These are phyloP conservation scores for Colletotrichum agaves DNA, from an alignment of 2,329 filamentous ascomycete genomes.

Conservation along the genomic window DNA sequence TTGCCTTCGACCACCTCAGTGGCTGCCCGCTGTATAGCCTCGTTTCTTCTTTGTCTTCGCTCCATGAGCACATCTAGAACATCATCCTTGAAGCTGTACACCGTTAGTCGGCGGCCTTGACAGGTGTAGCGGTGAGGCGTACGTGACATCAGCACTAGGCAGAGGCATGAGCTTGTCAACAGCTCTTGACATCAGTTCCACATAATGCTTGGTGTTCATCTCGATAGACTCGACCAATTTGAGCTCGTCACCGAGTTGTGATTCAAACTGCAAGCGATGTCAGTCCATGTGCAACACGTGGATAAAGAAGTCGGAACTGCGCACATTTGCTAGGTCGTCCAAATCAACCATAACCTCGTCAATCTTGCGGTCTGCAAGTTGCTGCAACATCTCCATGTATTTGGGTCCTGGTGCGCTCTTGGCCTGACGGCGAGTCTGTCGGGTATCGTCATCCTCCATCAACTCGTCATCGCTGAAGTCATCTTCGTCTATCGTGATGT, in stretches of 20 bases:
- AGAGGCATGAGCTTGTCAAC: slow-evolving; percentile 88
- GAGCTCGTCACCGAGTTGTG: slow-evolving; percentile 72
- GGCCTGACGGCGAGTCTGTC: slow-evolving; percentile 54
- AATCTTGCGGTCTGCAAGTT: slow-evolving; percentile 82
- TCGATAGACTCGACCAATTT: slow-evolving; percentile 87
- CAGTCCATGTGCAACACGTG: slow-evolving; percentile 73
- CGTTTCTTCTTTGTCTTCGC: slow-evolving; percentile 87
- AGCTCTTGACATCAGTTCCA: slow-evolving; percentile 89
- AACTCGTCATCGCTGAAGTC: slow-evolving; percentile 90
- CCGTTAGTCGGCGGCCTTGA: slow-evolving; percentile 1
- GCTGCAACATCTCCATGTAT: slow-evolving; percentile 88
- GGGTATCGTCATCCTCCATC: slow-evolving; percentile 82
- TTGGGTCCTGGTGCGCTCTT: slow-evolving; percentile 76
- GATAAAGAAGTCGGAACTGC: slow-evolving; percentile 72
- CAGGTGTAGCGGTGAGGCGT: slow-evolving; percentile 46
- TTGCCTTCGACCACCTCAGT: slow-evolving; percentile 55
- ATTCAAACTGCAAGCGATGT: slow-evolving; percentile 73
- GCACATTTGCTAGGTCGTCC: slow-evolving; percentile 83
- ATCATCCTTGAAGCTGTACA: slow-evolving; percentile 88
- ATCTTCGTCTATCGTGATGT: slow-evolving; percentile 88
- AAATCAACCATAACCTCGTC: slow-evolving; percentile 87
- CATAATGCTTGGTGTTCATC: slow-evolving; percentile 92
- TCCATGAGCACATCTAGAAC: slow-evolving; percentile 97
- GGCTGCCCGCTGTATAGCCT: slow-evolving; percentile 74
- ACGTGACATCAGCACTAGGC: slow-evolving; percentile 81